A percentile compares a stretch with the other conserved stretches of the same genome.
These are phyloP conservation scores for Suhomyces faveliae DNA, from an alignment of 805 yeast species.

Conservation along the genomic window DNA sequence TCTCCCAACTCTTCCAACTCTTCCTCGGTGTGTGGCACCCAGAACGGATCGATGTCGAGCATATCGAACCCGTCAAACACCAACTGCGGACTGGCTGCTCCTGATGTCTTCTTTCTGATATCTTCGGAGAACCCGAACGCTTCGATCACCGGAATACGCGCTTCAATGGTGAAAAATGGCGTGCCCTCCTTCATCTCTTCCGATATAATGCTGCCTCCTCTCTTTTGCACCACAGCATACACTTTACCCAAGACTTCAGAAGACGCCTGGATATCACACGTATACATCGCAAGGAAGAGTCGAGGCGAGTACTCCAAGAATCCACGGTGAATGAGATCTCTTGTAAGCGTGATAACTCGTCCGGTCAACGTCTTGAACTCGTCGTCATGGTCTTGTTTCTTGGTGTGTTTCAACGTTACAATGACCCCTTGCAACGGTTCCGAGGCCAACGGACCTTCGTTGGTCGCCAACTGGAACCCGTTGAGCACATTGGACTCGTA, in stretches of 20 bases:
- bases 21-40: slow-evolving; percentile 98
- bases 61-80: slow-evolving; percentile 86
- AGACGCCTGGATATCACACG: slow-evolving; percentile 93
- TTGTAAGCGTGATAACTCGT: slow-evolving; percentile 66
- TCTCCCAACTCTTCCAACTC: slow-evolving; percentile 94
- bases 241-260: slow-evolving; percentile 94
- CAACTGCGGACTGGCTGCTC: slow-evolving; percentile 95
- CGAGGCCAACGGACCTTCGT: slow-evolving; percentile 83
- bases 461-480: slow-evolving; percentile 81
- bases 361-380: slow-evolving; percentile 55
- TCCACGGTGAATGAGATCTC: slow-evolving; percentile 68
- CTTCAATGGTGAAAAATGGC: slow-evolving; percentile 85
- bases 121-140: slow-evolving; percentile 97
- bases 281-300: slow-evolving; percentile 85
- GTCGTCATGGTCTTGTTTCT: slow-evolving; percentile 38
- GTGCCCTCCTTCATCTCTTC: slow-evolving; percentile 99
- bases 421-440: slow-evolving; percentile 87
- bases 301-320: slow-evolving; percentile 86
- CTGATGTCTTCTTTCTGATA: slow-evolving; percentile 87
- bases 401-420: slow-evolving; percentile 35
- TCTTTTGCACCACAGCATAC: slow-evolving; percentile 85
- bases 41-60: slow-evolving; percentile 91
- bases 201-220: slow-evolving; percentile 79
- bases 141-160: slow-evolving; percentile 87
- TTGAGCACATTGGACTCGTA: slow-evolving; percentile 65